phyloP scores from a whole-genome alignment of 768 basidiomycete species.

The Tricholoma bakamatsutake region DNA sequence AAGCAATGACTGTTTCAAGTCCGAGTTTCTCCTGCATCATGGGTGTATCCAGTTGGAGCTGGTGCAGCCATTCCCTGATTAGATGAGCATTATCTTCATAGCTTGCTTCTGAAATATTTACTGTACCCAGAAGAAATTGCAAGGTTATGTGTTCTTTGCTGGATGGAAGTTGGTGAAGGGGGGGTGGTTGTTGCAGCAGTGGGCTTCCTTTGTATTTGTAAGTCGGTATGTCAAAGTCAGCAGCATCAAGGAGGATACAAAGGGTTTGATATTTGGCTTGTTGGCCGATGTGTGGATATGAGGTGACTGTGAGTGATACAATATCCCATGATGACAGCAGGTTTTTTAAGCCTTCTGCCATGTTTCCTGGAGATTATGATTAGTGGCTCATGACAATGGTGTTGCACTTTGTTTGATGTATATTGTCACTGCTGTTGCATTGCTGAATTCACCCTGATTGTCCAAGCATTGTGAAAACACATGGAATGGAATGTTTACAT shows the following conservation, averaged over 20 bases:
- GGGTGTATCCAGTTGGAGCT: constrained; percentile 17
- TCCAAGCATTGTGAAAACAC: constrained; percentile 32
- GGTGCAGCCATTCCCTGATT: constrained; percentile 22
- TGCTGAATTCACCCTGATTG: constrained; percentile 29
- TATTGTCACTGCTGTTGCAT: constrained; percentile 29
- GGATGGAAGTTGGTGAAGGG: constrained; percentile 20
- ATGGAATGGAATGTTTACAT: constrained; percentile 29
- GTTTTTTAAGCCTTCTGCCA: constrained; percentile 16
- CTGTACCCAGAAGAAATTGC: constrained; percentile 31
- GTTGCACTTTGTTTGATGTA: constrained; percentile 23
- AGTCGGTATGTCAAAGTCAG: constrained; percentile 23
- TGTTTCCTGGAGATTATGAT: constrained; percentile 13
- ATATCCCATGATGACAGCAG: constrained; percentile 20
- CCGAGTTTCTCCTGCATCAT: constrained; percentile 17
- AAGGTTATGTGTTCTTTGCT: constrained; percentile 21
- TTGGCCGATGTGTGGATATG: constrained; percentile 9
- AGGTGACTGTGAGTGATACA: constrained; percentile 8
- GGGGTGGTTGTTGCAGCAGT: constrained; percentile 12
- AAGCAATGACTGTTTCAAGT: constrained; percentile 21
- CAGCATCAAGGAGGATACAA: constrained; percentile 17
- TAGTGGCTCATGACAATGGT: constrained; percentile 10
- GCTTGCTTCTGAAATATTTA: constrained; percentile 31
- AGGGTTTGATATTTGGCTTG: constrained; percentile 19
- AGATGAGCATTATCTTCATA: constrained; percentile 32
- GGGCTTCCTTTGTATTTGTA: constrained; percentile 16